Conservation (phyloP, 148 eudicot species). For the Selenicereus undatus region DNA sequence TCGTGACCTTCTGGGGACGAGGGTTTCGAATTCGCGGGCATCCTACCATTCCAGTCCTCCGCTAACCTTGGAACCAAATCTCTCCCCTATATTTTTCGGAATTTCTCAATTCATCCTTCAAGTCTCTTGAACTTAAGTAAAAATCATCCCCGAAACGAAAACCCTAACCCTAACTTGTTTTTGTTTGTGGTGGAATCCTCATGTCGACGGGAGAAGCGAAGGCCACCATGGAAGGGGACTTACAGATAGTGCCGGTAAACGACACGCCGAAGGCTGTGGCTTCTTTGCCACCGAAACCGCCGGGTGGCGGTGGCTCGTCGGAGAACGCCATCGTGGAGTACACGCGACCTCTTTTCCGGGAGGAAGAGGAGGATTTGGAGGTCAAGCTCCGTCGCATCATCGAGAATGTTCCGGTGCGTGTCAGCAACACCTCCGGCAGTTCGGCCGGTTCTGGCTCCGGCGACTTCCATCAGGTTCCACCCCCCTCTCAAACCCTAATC, state of each 20-base stretch:
- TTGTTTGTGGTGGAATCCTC: background rate
- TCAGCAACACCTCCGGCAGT: constrained; percentile 91
- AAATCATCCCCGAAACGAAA: background rate
- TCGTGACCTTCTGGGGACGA: background rate
- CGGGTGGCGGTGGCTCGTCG: constrained; percentile 33
- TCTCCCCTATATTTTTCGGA: background rate
- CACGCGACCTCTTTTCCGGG: constrained; percentile 45
- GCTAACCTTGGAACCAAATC: background rate
- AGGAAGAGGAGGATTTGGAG: constrained; percentile 86
- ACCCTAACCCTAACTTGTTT: background rate
- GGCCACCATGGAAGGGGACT: constrained; percentile 47
- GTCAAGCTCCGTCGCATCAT: constrained; percentile 85
- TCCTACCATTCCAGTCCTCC: background rate
- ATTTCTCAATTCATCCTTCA: background rate
- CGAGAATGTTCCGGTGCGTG: constrained; percentile 89
- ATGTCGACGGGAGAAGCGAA: constrained; percentile 46
- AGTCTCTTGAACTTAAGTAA: background rate
- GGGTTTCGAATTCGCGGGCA: constrained; percentile 8
- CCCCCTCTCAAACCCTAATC: background rate
- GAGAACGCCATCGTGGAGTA: constrained; percentile 73
- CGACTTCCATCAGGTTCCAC: constrained; percentile 87
- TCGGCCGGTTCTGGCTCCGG: constrained; percentile 99
- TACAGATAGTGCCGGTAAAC: constrained; percentile 49
- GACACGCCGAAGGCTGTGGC: constrained; percentile 30
- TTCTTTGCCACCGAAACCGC: constrained; percentile 58